Percentiles rank a stretch among this genome's conserved stretches.
These are phyloP conservation scores for Coemansia sp. DNA, from an alignment of 192 early-diverging fungal genomes.

Conservation along the genomic window DNA sequence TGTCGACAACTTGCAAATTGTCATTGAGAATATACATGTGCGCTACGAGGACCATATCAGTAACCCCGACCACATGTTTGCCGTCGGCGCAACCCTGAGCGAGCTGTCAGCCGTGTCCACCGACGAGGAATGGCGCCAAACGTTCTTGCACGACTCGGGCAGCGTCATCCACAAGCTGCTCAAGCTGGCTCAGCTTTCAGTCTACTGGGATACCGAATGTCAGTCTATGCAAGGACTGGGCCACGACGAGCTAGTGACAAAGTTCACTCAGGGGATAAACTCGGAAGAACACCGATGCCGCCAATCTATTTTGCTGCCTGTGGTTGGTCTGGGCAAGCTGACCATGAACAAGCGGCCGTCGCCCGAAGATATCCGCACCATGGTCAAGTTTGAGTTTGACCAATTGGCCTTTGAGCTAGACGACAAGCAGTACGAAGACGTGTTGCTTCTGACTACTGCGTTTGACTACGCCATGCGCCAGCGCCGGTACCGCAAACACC, in stretches of 20 bases:
- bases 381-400: conserved; percentile 79
- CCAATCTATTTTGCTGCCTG: conserved; percentile 88
- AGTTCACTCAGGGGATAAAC: conserved; percentile 23
- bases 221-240: conserved; percentile 59
- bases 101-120: conserved; percentile 93
- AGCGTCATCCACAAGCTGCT: conserved; percentile 86
- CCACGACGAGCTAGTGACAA: conserved; percentile 43
- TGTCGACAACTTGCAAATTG: conserved; percentile 93
- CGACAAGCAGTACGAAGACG: conserved; percentile 84
- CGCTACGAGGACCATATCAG: conserved; percentile 89
- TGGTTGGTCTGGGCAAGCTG: conserved; percentile 83
- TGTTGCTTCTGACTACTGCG: conserved; percentile 73
- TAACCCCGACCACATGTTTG: conserved; percentile 77
- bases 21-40: conserved; percentile 93
- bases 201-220: conserved; percentile 88
- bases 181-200: conserved; percentile 67
- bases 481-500: conserved; percentile 82
- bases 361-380: conserved; percentile 59
- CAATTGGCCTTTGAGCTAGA: conserved; percentile 89
- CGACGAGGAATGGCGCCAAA: conserved; percentile 77
- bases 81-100: conserved; percentile 82
- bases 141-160: conserved; percentile 76
- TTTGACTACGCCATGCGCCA: conserved; percentile 81
- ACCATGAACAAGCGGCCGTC: conserved; percentile 69
- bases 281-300: conserved; percentile 23